Evolutionary conservation across 805 yeast species (phyloP).

Genomic region (Metschnikowia borealis): DNA sequence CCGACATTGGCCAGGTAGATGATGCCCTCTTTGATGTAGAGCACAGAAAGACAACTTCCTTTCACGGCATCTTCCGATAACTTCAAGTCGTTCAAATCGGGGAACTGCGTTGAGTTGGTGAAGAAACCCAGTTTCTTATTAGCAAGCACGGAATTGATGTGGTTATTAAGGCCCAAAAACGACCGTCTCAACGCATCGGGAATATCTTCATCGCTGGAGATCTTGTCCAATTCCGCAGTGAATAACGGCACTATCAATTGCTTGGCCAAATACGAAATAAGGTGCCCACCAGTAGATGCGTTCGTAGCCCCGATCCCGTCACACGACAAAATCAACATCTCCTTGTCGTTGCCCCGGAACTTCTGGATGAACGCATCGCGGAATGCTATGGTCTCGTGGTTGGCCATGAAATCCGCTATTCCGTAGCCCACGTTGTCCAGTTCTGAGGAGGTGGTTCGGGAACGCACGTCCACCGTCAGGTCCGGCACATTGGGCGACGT

Average conservation of each 20-base stretch:
- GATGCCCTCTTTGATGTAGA: slow-evolving; percentile 67
- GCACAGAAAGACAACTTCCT: slow-evolving; percentile 82
- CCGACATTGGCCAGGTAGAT: slow-evolving; percentile 87
- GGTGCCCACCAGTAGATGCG: slow-evolving; percentile 41
- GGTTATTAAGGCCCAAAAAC: slow-evolving; percentile 75
- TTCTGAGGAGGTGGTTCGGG: slow-evolving; percentile 84
- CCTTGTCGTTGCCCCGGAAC: slow-evolving; percentile 81
- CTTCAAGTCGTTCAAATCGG: slow-evolving; percentile 48
- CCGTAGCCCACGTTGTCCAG: slow-evolving; percentile 79
- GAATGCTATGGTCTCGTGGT: slow-evolving; percentile 57
- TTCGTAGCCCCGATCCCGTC: slow-evolving; percentile 9
- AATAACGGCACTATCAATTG: slow-evolving; percentile 64
- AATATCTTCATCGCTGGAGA: slow-evolving; percentile 43
- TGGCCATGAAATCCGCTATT: slow-evolving; percentile 83
- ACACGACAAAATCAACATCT: slow-evolving; percentile 58
- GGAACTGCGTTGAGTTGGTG: slow-evolving; percentile 32
- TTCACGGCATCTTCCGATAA: slow-evolving; percentile 64
- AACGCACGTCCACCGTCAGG: slow-evolving; percentile 75
- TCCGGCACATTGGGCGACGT: slow-evolving; percentile 89
- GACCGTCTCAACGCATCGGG: slow-evolving; percentile 79
- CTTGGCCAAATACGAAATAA: slow-evolving; percentile 69
- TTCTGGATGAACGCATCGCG: slow-evolving; percentile 85
- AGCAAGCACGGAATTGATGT: slow-evolving; percentile 61
- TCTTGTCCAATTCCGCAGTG: slow-evolving; percentile 57
- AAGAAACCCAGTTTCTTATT: slow-evolving; percentile 41